Evolutionary conservation across 2,329 filamentous ascomycete species (phyloP), one percentile per base, ranked within the genome.

Genomic region (Claviceps sp.): DNA sequence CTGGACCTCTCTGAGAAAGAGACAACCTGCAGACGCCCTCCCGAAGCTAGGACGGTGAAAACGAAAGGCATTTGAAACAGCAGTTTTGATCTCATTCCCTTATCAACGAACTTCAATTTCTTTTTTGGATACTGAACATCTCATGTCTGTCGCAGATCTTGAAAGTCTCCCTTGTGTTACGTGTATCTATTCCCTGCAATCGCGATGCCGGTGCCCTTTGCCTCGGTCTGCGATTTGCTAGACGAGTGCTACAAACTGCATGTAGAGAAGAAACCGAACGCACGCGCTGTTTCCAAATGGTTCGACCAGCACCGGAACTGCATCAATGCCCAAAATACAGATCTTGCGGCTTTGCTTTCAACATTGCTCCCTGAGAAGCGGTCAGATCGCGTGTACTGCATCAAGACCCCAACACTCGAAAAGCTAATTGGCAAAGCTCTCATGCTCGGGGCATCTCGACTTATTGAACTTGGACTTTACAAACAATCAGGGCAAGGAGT

Each of bases 321-420:
- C 1, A 73, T 95, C 16, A 69, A 82, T 61, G 70, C 73, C 0
- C 68, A 77, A 7, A 71, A 76, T 30, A 79, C 78, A 1, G 71
- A 82, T 59, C 71, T 74, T 1, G 70, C 78, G 1, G 84, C 86
- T 2, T 68, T 95, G 1, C 70, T 95, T 0, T 90, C 86, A 1
- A 82, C 84, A 2, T 67, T 96, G 0, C 76, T 94, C 0, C 88
- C 89, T 0, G 83, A 89, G 56, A 82, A 77, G 57, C 76, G 88
- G 50, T 82, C 81, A 2, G 88, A 95, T 62, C 78, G 88, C 30
- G 85, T 91, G 2, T 95, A 90, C 63, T 77, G 74, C 40, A 72
- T 95, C 1, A 79, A 86, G 60, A 70, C 78, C 5, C 62, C 69
- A 8, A 73, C 70, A 0, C 71, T 95, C 0, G 78, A 82, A 52